Base-by-base conservation (phyloP, 2,329 filamentous ascomycete genomes). In the Hypomyces rosellus region DNA sequence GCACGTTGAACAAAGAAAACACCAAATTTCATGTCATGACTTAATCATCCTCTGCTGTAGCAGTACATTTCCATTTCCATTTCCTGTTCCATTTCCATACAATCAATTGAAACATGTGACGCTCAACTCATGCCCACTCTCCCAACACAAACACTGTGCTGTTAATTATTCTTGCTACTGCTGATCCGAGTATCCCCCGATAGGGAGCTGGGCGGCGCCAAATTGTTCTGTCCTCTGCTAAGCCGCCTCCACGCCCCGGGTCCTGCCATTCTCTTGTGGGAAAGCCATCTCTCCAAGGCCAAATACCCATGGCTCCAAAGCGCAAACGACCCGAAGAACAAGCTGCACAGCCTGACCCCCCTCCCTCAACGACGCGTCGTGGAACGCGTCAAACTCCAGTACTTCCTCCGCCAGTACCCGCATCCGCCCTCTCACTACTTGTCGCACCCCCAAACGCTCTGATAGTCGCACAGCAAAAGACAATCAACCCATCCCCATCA, bases 331-430 rank as follows among this genome's bases (percentile, higher is more conserved):
- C 59, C 44, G 59, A 62, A 55, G 61, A 66, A 39, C 53, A 54
- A 40, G 56, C 57, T 36, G 46, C 48, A 44, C 55, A 54, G 22
- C 53, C 52, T 48, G 54, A 55, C 42, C 18, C 56, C 30, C 54
- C 57, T 49, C 49, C 61, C 49, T 51, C 57, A 43, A 46, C 54
- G 36, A 63, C 66, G 65, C 68, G 68, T 60, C 65, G 68, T 53
- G 62, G 65, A 54, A 69, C 68, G 68, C 68, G 68, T 65, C 68
- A 70, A 53, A 69, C 66, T 55, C 61, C 63, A 20, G 61, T 66
- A 44, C 56, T 59, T 49, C 64, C 63, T 42, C 63, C 64, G 44
- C 49, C 54, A 46, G 56, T 57, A 37, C 60, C 59, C 48, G 52
- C 57, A 12, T 52, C 54, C 22, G 45, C 42, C 14, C 45, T 46